These are phyloP conservation scores for Botrytis squamosa DNA, from an alignment of 2,329 filamentous ascomycete genomes.

Conservation along the genomic window DNA sequence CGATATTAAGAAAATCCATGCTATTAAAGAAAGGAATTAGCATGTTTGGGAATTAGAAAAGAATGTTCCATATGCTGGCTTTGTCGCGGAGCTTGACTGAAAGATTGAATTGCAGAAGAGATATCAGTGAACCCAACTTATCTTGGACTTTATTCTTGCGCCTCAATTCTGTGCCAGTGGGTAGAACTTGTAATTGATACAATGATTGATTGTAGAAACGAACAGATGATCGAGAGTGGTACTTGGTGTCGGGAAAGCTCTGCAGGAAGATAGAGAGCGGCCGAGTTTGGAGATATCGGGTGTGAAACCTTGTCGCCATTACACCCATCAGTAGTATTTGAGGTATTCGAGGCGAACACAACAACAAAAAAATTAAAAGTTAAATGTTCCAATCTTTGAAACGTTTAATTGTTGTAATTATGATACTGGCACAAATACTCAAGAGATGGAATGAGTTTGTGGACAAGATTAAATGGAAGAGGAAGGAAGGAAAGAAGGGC, in stretches of 20 bases:
- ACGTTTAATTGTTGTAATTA: not conserved
- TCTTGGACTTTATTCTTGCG: not conserved
- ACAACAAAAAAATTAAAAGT: not conserved
- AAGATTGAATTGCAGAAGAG: too few relatives aligned
- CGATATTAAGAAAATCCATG: not conserved
- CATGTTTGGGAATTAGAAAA: not conserved
- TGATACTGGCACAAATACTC: not conserved
- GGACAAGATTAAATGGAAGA: not conserved
- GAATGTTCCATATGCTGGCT: accelerated
- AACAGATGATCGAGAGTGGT: not conserved
- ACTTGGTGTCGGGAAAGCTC: not conserved
- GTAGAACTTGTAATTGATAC: not conserved
- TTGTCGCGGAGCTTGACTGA: not conserved
- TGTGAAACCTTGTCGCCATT: not conserved
- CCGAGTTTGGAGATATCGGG: not conserved
- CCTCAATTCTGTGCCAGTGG: not conserved
- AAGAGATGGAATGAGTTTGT: not conserved
- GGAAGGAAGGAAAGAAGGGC: not conserved
- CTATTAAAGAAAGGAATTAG: not conserved
- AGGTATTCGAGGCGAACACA: not conserved
- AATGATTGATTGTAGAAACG: not conserved
- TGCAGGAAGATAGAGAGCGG: not conserved
- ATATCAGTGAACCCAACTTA: not conserved
- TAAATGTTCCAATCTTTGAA: not conserved
- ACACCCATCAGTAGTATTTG: not conserved